Evolutionary conservation across 2,329 filamentous ascomycete genomes (phyloP).

Genomic region (Botryosphaeria dothidea): DNA sequence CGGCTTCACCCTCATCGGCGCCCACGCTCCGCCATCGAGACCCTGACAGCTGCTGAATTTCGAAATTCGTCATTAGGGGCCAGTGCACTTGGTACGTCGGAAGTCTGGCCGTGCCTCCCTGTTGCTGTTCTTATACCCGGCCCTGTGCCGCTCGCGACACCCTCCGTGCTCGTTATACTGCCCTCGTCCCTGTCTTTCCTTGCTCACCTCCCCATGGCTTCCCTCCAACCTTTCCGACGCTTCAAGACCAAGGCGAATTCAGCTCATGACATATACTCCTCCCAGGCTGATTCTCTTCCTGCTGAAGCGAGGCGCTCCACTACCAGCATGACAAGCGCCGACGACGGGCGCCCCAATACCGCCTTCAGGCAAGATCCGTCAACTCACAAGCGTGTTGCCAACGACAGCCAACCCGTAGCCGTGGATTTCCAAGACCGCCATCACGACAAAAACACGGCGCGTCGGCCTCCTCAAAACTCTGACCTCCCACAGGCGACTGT

Average conservation of each 20-base stretch:
- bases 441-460: not conserved
- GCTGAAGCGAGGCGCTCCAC: slow-evolving; percentile 3
- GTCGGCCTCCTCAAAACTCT: not conserved
- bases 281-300: not conserved
- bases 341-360: not conserved
- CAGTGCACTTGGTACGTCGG: not conserved
- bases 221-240: not conserved
- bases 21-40: not conserved
- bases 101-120: not conserved
- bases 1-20: slow-evolving; percentile 5
- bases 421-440: slow-evolving; percentile 3
- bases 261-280: not conserved
- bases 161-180: not conserved
- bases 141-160: not conserved
- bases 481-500: not conserved
- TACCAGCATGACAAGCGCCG: not conserved
- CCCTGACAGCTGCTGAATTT: not conserved
- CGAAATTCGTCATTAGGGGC: not conserved
- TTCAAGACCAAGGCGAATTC: not conserved
- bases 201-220: not conserved
- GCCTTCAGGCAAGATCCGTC: not conserved
- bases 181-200: not conserved
- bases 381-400: not conserved
- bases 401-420: not conserved
- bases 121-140: not conserved